Conservation (phyloP, 1,284 basidiomycete genomes). For the Cutaneotrichosporon cavernicola region DNA sequence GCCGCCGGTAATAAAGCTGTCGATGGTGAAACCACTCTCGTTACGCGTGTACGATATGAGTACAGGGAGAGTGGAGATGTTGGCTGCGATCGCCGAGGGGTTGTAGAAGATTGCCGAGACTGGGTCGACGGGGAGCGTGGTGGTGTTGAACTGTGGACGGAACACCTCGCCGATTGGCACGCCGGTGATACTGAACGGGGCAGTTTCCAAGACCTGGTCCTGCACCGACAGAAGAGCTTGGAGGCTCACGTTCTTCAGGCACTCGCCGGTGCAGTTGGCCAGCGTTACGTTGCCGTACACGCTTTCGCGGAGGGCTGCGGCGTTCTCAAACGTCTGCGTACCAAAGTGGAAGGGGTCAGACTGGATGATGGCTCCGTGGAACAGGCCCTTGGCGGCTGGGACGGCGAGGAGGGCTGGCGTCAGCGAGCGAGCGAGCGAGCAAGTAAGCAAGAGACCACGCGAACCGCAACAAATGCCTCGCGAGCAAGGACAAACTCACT, state of each 20-base stretch:
- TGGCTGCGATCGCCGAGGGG: not conserved
- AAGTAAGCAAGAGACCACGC: slow-evolving; percentile 55
- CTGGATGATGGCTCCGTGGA: slow-evolving; percentile 43
- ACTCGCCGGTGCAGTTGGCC: slow-evolving; percentile 7
- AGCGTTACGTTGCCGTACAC: slow-evolving; percentile 4
- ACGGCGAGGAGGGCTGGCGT: slow-evolving; percentile 61
- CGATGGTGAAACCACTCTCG: slow-evolving; percentile 5
- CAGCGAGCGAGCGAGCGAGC: slow-evolving; percentile 38
- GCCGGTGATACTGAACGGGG: slow-evolving; percentile 1
- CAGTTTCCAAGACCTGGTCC: not conserved
- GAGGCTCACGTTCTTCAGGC: slow-evolving; percentile 10
- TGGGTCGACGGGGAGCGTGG: slow-evolving; percentile 5
- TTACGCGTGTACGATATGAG: slow-evolving; percentile 6
- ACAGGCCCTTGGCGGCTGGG: slow-evolving; percentile 41
- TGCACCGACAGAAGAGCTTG: slow-evolving; percentile 2
- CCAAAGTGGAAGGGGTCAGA: slow-evolving; percentile 68
- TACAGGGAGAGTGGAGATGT: slow-evolving; percentile 8
- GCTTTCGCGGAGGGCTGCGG: not conserved
- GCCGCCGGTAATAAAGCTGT: slow-evolving; percentile 49
- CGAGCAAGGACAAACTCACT: slow-evolving; percentile 27
- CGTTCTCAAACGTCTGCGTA: not conserved
- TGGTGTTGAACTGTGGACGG: slow-evolving; percentile 8
- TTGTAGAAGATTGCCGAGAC: slow-evolving; percentile 4
- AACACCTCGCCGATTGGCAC: slow-evolving; percentile 5
- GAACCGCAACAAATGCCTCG: too few species aligned